phyloP scores from a whole-genome alignment of 371 early-diverging fungal species.

The Apophysomyces variabilis region DNA sequence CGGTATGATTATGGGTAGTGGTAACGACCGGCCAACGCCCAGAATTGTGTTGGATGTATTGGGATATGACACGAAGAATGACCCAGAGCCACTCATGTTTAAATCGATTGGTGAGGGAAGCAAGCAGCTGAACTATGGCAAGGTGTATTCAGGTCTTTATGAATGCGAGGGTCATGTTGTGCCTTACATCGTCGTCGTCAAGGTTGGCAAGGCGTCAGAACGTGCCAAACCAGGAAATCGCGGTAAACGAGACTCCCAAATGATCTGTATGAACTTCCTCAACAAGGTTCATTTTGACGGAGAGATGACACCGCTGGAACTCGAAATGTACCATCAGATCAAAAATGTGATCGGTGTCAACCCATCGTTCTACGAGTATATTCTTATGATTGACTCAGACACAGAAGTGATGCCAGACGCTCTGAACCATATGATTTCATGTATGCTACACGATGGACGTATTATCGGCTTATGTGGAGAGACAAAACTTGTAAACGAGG shows the following conservation, averaged over 20 bases:
- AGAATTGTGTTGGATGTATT: conserved; percentile 93
- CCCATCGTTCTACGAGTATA: conserved; percentile 80
- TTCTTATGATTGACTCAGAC: conserved; percentile 96
- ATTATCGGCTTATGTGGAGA: conserved; percentile 86
- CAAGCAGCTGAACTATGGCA: conserved; percentile 92
- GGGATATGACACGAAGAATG: conserved; percentile 80
- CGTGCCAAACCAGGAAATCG: conserved; percentile 90
- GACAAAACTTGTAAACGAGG: conserved; percentile 78
- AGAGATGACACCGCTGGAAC: conserved; percentile 87
- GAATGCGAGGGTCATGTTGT: conserved; percentile 84
- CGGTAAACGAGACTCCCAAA: conserved; percentile 99
- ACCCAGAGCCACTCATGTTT: conserved; percentile 90
- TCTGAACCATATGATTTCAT: conserved; percentile 67
- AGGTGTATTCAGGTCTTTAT: conserved; percentile 96
- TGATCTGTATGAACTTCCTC: conserved; percentile 97
- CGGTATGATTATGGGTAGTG: conserved; percentile 92
- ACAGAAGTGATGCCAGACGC: conserved; percentile 79
- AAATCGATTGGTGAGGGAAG: conserved; percentile 87
- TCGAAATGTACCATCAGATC: conserved; percentile 89
- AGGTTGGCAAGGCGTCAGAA: conserved; percentile 83
- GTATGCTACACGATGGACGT: conserved; percentile 72
- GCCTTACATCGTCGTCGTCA: conserved; percentile 93
- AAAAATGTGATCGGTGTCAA: conserved; percentile 77
- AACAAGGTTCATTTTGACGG: conserved; percentile 94
- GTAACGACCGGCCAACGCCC: conserved; percentile 96